Conservation (phyloP, 2,329 filamentous ascomycete genomes). For the Sporothrix dimorphospora region DNA sequence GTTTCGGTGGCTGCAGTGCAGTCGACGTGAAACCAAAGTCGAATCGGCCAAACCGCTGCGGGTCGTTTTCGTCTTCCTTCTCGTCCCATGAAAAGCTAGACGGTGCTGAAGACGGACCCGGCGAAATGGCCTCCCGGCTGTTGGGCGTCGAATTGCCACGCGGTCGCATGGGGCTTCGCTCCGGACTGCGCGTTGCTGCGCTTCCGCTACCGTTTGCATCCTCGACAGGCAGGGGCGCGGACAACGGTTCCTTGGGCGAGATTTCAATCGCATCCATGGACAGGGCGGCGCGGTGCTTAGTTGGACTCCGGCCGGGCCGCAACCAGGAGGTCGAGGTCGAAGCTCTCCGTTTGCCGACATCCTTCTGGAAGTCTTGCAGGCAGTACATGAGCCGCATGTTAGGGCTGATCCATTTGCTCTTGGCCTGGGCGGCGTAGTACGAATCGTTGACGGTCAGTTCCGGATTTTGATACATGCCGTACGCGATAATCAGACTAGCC, state of each 20-base stretch:
- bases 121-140: constrained; percentile 53
- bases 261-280: constrained; percentile 62
- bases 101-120: constrained; percentile 69
- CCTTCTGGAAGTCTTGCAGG: constrained; percentile 77
- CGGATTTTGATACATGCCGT: constrained; percentile 78
- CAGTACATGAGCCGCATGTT: constrained; percentile 95
- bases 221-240: constrained; percentile 62
- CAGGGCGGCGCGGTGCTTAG: constrained; percentile 62
- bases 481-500: constrained; percentile 83
- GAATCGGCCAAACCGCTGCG: constrained; percentile 47
- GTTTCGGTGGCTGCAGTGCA: constrained; percentile 8
- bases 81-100: constrained; percentile 64
- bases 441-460: constrained; percentile 79
- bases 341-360: constrained; percentile 57
- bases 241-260: constrained; percentile 59
- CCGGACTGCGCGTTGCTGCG: constrained; percentile 40
- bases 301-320: constrained; percentile 57
- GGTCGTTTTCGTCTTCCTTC: constrained; percentile 50
- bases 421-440: constrained; percentile 77
- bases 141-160: constrained; percentile 59
- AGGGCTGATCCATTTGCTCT: constrained; percentile 85
- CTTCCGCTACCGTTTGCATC: constrained; percentile 47
- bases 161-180: constrained; percentile 50
- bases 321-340: constrained; percentile 51
- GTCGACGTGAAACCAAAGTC: constrained; percentile 38